These are phyloP conservation scores for Melampsora larici-populina DNA, from an alignment of 1,284 basidiomycete genomes.

Conservation along the genomic window DNA sequence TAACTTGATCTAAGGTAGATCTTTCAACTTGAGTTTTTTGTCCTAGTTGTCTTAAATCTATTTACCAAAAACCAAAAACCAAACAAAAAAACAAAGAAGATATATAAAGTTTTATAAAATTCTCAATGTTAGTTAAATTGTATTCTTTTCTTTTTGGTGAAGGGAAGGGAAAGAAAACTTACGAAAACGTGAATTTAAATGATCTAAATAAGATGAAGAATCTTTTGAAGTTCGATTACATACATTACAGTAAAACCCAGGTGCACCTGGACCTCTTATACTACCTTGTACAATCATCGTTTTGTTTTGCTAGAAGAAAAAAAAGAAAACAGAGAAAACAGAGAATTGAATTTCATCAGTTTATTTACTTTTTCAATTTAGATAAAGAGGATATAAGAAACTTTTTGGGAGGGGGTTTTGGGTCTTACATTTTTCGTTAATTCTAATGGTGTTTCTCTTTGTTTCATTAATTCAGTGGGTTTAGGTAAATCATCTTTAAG, in stretches of 20 bases:
- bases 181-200: constrained; percentile 92
- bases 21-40: constrained; percentile 87
- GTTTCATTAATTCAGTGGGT: constrained; percentile 82
- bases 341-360: background rate
- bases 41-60: constrained; percentile 84
- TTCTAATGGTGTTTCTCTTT: constrained; percentile 72
- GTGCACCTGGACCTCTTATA: constrained; percentile 73
- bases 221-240: constrained; percentile 91
- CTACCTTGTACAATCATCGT: constrained; percentile 77
- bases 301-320: constrained; percentile 62
- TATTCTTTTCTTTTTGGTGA: background rate
- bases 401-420: background rate
- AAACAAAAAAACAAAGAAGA: too few species aligned
- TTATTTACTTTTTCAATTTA: too few species aligned
- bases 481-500: constrained; percentile 67
- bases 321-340: background rate
- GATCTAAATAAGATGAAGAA: constrained; percentile 86
- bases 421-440: constrained; percentile 73
- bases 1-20: constrained; percentile 86
- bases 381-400: too few species aligned
- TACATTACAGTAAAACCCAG: constrained; percentile 85
- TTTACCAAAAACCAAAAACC: too few species aligned
- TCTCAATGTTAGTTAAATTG: too few species aligned
- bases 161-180: constrained; percentile 54
- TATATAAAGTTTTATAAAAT: too few species aligned